Conservation (phyloP, 768 basidiomycete genomes). For the Dacryopinax spathularia region DNA sequence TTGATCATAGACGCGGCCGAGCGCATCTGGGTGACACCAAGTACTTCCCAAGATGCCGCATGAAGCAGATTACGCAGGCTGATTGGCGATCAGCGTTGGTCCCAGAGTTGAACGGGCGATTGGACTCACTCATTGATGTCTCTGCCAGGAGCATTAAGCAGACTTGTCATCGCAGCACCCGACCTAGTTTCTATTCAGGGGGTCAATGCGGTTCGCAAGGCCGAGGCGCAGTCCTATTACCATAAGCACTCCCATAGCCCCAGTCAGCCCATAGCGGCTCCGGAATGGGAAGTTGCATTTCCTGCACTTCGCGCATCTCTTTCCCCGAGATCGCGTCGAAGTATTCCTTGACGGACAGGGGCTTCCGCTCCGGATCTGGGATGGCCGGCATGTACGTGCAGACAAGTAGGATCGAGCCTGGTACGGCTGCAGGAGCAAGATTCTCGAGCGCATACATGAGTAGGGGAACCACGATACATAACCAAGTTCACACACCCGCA, state of each 20-base stretch:
- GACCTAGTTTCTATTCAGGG: neutral
- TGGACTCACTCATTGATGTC: neutral
- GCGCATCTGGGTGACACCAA: neutral
- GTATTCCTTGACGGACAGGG: neutral
- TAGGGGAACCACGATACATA: neutral
- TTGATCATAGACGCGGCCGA: neutral
- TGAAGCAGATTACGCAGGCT: neutral
- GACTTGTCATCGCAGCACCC: neutral
- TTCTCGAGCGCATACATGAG: neutral
- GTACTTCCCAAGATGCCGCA: neutral
- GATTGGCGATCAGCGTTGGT: neutral
- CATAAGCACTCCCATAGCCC: neutral
- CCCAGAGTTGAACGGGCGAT: neutral
- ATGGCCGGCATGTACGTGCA: constrained; percentile 1
- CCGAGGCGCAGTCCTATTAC: too few species aligned
- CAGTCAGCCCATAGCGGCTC: neutral
- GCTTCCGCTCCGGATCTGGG: neutral
- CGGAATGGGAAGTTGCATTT: neutral
- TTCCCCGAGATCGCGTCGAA: neutral
- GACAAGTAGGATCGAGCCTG: neutral
- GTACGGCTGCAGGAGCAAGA: neutral
- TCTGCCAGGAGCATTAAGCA: neutral
- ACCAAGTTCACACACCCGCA: neutral
- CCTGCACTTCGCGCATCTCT: neutral
- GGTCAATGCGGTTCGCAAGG: too few species aligned